These are phyloP conservation scores for Epicoccum nigrum DNA, from an alignment of 2,329 filamentous ascomycete species.

Conservation along the genomic window DNA sequence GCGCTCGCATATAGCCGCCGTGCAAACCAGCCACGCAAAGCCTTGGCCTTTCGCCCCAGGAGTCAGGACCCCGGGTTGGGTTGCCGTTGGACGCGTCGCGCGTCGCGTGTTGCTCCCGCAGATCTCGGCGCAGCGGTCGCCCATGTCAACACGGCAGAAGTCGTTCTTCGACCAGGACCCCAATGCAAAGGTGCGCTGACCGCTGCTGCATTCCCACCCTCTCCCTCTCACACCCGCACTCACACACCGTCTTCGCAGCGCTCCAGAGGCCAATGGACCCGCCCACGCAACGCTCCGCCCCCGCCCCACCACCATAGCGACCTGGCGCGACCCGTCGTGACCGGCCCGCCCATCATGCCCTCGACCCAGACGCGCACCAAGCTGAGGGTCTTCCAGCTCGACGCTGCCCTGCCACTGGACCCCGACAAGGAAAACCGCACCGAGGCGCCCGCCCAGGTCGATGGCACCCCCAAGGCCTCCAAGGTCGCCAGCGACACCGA, in stretches of 20 bases:
- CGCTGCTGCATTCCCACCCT: background rate
- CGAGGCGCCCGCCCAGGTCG: slow-evolving; percentile 13
- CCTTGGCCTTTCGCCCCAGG: too few species aligned
- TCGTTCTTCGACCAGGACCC: slow-evolving; percentile 59
- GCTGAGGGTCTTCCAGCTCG: slow-evolving; percentile 61
- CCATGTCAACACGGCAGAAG: slow-evolving; percentile 56
- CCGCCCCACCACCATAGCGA: slow-evolving; percentile 33
- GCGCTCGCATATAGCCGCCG: slow-evolving; percentile 4
- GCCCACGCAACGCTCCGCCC: slow-evolving; percentile 37
- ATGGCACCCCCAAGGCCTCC: slow-evolving; percentile 30
- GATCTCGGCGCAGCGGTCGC: slow-evolving; percentile 13
- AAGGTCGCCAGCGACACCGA: slow-evolving; percentile 21
- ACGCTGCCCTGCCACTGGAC: slow-evolving; percentile 43
- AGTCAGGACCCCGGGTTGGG: too few species aligned
- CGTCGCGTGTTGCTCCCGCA: slow-evolving; percentile 14
- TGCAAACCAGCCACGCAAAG: slow-evolving; percentile 22
- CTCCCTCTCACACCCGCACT: background rate
- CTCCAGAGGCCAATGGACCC: slow-evolving; percentile 46
- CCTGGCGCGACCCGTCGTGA: slow-evolving; percentile 41
- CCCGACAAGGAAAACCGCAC: slow-evolving; percentile 53
- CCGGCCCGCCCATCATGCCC: slow-evolving; percentile 53
- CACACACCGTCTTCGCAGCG: slow-evolving; percentile 24
- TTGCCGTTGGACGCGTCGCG: slow-evolving; percentile 3
- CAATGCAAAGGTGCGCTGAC: slow-evolving; percentile 47
- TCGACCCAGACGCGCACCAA: slow-evolving; percentile 61